Evolutionary conservation across 495 filamentous ascomycete genomes (phyloP).

Genomic region (Penicillium macrosclerotiorum): DNA sequence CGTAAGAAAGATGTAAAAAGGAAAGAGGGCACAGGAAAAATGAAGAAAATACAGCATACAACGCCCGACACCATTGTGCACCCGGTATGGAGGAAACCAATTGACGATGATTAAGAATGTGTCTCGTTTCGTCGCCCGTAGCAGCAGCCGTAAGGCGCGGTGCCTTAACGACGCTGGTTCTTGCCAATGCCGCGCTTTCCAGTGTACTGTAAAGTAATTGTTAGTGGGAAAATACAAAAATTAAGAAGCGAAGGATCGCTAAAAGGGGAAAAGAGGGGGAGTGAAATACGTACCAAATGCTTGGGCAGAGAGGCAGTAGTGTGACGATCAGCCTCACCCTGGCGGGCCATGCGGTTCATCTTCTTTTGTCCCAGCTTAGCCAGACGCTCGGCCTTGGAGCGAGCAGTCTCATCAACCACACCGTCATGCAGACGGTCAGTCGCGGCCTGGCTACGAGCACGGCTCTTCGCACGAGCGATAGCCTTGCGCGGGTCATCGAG

Average conservation of each 20-base stretch:
- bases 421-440: constrained; percentile 85
- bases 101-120: constrained; percentile 37
- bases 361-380: constrained; percentile 90
- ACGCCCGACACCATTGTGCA: constrained; percentile 37
- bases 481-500: constrained; percentile 65
- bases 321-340: constrained; percentile 96
- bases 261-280: not conserved
- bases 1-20: constrained; percentile 5
- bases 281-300: constrained; percentile 83
- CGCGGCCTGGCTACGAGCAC: constrained; percentile 69
- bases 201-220: constrained; percentile 40
- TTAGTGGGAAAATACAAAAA: constrained; percentile 20
- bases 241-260: not conserved
- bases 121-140: constrained; percentile 27
- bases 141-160: too few species aligned
- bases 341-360: constrained; percentile 96
- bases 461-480: constrained; percentile 71
- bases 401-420: constrained; percentile 44
- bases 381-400: constrained; percentile 78
- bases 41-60: constrained; percentile 14
- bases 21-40: constrained; percentile 5
- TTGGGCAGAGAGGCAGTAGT: constrained; percentile 77
- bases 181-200: constrained; percentile 61
- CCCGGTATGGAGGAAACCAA: constrained; percentile 29
- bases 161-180: constrained; percentile 53